Evolutionary conservation across 305 asterid genomes (phyloP), one percentile per base, ranked within the genome.

Genomic region (Striga hermonthica): DNA sequence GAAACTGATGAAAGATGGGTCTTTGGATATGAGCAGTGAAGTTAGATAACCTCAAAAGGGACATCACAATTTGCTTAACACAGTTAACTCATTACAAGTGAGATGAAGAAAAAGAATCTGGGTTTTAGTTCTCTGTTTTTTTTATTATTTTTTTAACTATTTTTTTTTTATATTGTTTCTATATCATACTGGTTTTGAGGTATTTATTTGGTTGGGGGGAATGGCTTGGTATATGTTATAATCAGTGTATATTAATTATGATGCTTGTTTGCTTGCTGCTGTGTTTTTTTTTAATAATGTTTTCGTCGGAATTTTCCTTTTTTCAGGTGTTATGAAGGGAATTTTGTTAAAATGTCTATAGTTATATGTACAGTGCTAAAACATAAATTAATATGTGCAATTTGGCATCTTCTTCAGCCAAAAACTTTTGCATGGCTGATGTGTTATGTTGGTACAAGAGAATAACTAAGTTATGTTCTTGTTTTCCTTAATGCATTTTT

Each of bases 1-100:
- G 74, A 82, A 60, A 60, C 52, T 89, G 82, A 76, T 84, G 83
- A 81, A 76, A 74, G 88, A 86, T 12, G 91, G 83, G 28, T 88
- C 89, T 4, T 62, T 85, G 50, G 66, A 75, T n/a, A 55, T 70
- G 79, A 59, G 70, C 62, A 75, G 60, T 45, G 74, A 73, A 68
- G 76, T 52, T 62, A 72, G 74, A 67, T 67, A 72, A 68, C 71
- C 10, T 28, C n/a, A 50, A 7, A 39, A 49, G 57, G 38, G 47
- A 54, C 2, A 28, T 69, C 57, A 47, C 48, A 56, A 13, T 55
- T 37, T 55, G 22, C 63, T 31, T 11, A 12, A 43, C 10, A 0
- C 3, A 53, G 16, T 53, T 4, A 22, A n/a, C 4, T 7, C 37
- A 12, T 5, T 15, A 6, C 10, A 50, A 50, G 56, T 12, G 54